Evolutionary conservation across 1,139 yeast species (phyloP), one percentile per base, ranked within the genome.

Genomic region (Saccharomyces hybrid): DNA sequence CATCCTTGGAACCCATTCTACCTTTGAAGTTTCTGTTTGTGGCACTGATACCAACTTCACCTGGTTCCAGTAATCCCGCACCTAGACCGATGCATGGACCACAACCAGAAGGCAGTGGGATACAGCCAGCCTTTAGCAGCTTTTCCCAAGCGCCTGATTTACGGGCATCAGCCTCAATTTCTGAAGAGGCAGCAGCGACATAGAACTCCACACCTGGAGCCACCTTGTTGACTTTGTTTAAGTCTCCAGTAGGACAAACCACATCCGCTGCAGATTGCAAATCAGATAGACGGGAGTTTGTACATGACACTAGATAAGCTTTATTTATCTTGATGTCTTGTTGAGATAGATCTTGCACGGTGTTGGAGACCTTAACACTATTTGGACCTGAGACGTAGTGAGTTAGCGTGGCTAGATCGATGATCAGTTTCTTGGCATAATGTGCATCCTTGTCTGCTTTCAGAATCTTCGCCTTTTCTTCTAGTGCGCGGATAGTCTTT

Each of bases 31-130:
- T 93, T 76, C 99, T 83, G 76, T 93, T 93, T 7, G 99, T 95
- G 56, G 99, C 99, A 61, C 96, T 88, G 66, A 93, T 95, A 60
- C 99, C 99, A 55, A 95, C 95, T 72, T 93, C 97, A 48, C 99
- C 99, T 49, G 89, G 93, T 71, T 93, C 84, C 64, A 93, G 77
- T 59, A 93, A 76, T 52, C 99, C 99, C 42, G 95, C 79, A 57
- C 99, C 99, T 55, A 93, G 79, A 48, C 99, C 99, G 67, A 93
- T 93, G 76, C 99, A 93, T 42, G 99, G 99, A 50, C 99, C 99
- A 75, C 99, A 93, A 26, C 99, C 99, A 20, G 99, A 96, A 16
- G 98, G 98, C 63, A 93, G 80, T 41, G 97, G 91, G 64, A 76
- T 88, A 55, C 97, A 96, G 52, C 99, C 99, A 13, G 98, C 96